Evolutionary conservation across 345 rosid species (phyloP).

Genomic region (Moringa oleifera): DNA sequence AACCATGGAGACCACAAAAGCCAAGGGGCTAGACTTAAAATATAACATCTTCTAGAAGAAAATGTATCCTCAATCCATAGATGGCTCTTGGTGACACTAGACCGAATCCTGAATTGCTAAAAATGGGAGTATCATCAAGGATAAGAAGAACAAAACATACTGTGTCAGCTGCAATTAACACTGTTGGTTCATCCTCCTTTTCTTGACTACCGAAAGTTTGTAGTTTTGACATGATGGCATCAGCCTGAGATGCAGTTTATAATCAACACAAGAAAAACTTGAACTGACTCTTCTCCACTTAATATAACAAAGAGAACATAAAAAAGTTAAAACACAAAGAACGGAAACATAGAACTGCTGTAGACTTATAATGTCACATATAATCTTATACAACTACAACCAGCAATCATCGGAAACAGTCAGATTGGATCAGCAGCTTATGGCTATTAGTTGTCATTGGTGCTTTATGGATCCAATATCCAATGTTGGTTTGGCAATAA

Average conservation of each 20-base stretch:
- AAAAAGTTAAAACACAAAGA: background rate
- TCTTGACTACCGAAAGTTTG: constrained; percentile 23
- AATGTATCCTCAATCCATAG: constrained; percentile 38
- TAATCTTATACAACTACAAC: too few species aligned
- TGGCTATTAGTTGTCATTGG: too few species aligned
- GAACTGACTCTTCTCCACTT: constrained; percentile 1
- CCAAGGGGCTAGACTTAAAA: constrained; percentile 1
- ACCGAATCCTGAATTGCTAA: constrained; percentile 7
- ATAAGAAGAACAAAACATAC: constrained; percentile 42
- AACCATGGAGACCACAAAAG: background rate
- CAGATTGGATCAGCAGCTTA: too few species aligned
- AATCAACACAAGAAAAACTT: constrained; percentile 16
- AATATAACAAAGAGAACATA: background rate
- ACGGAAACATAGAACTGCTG: too few species aligned
- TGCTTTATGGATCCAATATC: too few species aligned
- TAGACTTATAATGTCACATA: background rate
- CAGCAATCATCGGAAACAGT: too few species aligned
- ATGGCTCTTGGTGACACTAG: constrained; percentile 27
- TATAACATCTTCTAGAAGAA: constrained; percentile 1
- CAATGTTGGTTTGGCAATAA: too few species aligned
- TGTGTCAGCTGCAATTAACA: constrained; percentile 69
- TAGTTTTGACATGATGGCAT: constrained; percentile 50
- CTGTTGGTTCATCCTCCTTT: constrained; percentile 28
- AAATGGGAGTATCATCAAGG: constrained; percentile 8
- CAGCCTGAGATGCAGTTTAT: constrained; percentile 55